Evolutionary conservation across 345 rosid species (phyloP).

Genomic region (Capsella bursapastoris): DNA sequence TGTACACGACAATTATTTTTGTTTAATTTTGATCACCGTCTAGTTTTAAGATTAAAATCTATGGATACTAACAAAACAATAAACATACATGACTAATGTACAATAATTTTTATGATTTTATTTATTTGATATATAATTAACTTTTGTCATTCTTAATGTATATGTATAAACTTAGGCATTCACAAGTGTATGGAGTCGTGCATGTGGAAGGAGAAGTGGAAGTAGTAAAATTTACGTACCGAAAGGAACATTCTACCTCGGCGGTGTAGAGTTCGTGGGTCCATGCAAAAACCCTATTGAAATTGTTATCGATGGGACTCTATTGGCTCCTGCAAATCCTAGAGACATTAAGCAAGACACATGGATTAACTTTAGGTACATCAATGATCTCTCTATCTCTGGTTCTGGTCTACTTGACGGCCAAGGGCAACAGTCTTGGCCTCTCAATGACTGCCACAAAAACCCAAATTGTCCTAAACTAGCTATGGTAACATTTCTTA

Average conservation of each 20-base stretch:
- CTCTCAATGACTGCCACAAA: conserved; percentile 41
- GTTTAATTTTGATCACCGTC: not conserved
- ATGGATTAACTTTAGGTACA: conserved; percentile 37
- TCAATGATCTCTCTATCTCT: conserved; percentile 35
- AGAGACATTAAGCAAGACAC: conserved; percentile 6
- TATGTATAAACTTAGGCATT: not conserved
- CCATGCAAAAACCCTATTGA: conserved; percentile 38
- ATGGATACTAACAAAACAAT: not conserved
- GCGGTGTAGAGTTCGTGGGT: conserved; percentile 29
- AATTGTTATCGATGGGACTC: conserved; percentile 35
- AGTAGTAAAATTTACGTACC: conserved; percentile 36
- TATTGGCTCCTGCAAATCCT: conserved; percentile 38
- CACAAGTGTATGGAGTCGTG: conserved; percentile 26
- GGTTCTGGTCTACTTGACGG: conserved; percentile 41
- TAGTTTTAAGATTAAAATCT: not conserved
- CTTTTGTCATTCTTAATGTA: not conserved
- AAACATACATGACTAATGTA: not conserved
- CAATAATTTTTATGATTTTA: not conserved
- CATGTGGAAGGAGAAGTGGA: conserved; percentile 31
- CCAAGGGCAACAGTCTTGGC: conserved; percentile 39
- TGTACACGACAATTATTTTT: not conserved
- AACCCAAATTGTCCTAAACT: conserved; percentile 32
- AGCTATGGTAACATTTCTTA: conserved; percentile 36
- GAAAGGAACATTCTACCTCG: conserved; percentile 29
- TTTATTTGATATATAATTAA: not conserved